Evolutionary conservation across 192 early-diverging fungal genomes (phyloP), one percentile per base, ranked within the genome.

Genomic region (Umbelopsis sp.): DNA sequence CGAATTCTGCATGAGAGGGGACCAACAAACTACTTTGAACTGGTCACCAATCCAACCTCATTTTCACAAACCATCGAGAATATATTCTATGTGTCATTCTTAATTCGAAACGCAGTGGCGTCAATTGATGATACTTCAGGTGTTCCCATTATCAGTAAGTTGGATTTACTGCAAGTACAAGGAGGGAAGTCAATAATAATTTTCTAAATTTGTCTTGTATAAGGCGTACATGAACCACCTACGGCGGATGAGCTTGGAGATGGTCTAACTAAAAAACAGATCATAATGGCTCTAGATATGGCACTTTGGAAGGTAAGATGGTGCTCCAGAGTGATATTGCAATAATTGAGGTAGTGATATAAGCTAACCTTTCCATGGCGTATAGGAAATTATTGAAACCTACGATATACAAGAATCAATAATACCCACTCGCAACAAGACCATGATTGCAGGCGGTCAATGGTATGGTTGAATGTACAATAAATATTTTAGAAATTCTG

Each of bases 51-150:
- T 79, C 97, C 96, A 12, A 77, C 85, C 4, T 95, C 95, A 20
- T 97, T 97, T 77, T 82, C 89, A 6, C 97, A 99, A 83, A 92
- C 94, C 5, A 90, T 99, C 3, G 97, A 99, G 76, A 99, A 99
- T 78, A 85, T 99, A 49, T 99, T 99, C 76, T 96, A 97, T 66
- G 77, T 97, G n/a, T 94, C 95, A n/a, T 99, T 99, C 74, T 81
- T 99, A 50, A 86, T 97, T 21, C 87, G 94, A 54, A 95, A 97
- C 71, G 95, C 91, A 17, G 87, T 83, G 69, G 96, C 88, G 5
- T 77, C 71, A 44, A 89, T 98, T 14, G 89, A 94, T 53, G 92
- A 90, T 65, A 84, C 87, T 12, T 82, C 80, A 20, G 91, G 90
- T 4, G 85, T 91, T 73, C 88, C 91, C 22, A 91, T 89, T 74